Evolutionary conservation across 176 grass and related monocot species (phyloP).

Genomic region (Carex cristatella): DNA sequence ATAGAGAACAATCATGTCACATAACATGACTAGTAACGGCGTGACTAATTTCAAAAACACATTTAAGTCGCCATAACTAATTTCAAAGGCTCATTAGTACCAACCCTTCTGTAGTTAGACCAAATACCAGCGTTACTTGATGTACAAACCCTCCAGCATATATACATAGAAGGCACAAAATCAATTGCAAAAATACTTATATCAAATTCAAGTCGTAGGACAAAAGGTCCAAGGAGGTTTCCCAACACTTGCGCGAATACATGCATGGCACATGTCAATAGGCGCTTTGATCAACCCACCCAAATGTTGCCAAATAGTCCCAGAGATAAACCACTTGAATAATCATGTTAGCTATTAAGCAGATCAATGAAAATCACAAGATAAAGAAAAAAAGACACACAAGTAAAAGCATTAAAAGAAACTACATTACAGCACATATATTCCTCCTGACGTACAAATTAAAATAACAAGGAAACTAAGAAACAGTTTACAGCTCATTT

Average conservation of each 20-base stretch:
- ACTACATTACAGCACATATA: conserved; percentile 14
- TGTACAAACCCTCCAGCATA: not conserved
- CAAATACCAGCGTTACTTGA: not conserved
- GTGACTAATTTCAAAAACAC: too few species aligned
- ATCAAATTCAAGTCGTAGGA: not conserved
- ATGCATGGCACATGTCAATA: not conserved
- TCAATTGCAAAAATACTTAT: not conserved
- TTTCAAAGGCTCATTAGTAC: not conserved
- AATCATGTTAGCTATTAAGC: not conserved
- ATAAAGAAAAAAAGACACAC: not conserved
- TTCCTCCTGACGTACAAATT: not conserved
- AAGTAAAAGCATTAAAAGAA: not conserved
- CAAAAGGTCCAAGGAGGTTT: not conserved
- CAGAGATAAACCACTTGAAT: not conserved
- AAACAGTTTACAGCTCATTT: conserved; percentile 43
- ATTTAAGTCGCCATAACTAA: too few species aligned
- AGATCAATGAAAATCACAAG: not conserved
- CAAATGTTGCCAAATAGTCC: too few species aligned
- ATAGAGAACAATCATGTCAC: too few species aligned
- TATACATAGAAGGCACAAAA: not conserved
- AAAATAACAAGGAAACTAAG: not conserved
- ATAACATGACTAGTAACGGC: too few species aligned
- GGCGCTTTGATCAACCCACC: not conserved
- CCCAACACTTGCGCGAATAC: not conserved
- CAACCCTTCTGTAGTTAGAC: not conserved